A percentile compares a stretch with the other conserved stretches of the same genome.
Evolutionary conservation across 441 rosid species (phyloP).

Genomic region (Manihot esculenta): DNA sequence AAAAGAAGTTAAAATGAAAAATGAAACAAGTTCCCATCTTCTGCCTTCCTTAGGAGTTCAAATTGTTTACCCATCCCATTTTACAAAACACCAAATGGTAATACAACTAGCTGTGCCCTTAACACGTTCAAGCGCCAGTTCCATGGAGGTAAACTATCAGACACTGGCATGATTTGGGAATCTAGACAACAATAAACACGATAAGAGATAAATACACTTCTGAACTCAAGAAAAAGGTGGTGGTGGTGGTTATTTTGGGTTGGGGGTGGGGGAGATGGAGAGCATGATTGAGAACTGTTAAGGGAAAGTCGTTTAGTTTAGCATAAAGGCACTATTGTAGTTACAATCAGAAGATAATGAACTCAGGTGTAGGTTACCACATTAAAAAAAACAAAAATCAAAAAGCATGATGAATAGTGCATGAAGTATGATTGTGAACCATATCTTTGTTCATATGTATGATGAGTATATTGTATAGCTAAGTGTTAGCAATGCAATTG

Average conservation of each 20-base stretch:
- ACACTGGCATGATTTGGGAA: background rate
- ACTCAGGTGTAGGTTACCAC: background rate
- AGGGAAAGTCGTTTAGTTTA: background rate
- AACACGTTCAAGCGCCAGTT: background rate
- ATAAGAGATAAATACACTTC: background rate
- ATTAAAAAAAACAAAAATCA: background rate
- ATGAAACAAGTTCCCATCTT: background rate
- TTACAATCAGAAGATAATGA: background rate
- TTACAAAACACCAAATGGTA: background rate
- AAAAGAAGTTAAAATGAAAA: background rate
- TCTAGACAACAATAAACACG: background rate
- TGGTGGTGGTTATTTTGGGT: too few relatives aligned
- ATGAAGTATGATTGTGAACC: background rate
- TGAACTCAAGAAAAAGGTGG: background rate
- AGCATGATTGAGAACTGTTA: background rate
- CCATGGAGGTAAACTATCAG: conserved; percentile 1
- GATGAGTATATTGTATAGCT: background rate
- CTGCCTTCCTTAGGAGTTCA: conserved; percentile 1
- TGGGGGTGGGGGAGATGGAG: background rate
- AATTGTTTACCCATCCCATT: background rate
- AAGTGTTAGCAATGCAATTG: background rate
- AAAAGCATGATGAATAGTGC: background rate
- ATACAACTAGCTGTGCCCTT: background rate
- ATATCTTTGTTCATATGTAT: background rate
- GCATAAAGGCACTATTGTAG: background rate